Conservation (phyloP, 441 rosid species). For the Aleurites moluccanus region DNA sequence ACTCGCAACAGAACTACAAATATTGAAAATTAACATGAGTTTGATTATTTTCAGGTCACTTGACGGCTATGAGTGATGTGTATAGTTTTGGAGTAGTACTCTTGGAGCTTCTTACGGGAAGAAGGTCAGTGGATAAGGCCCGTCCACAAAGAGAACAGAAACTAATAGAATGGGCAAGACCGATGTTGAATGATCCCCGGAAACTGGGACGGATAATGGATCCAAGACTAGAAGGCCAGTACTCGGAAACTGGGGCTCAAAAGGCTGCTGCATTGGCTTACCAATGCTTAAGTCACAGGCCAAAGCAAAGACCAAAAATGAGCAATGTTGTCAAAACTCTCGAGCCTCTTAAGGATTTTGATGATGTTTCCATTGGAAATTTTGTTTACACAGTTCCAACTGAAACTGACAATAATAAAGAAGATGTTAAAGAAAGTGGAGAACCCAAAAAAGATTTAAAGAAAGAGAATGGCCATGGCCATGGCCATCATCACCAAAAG, state of each 20-base stretch:
- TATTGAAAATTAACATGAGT: too few species aligned
- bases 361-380: constrained; percentile 41
- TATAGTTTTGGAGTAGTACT: constrained; percentile 90
- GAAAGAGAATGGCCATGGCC: constrained; percentile 26
- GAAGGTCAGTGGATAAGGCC: constrained; percentile 53
- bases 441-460: constrained; percentile 35
- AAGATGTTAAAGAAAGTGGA: constrained; percentile 27
- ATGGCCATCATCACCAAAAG: constrained; percentile 33
- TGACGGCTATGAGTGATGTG: constrained; percentile 82
- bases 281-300: constrained; percentile 60
- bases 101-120: constrained; percentile 70
- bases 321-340: constrained; percentile 51
- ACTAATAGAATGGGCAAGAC: constrained; percentile 76
- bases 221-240: constrained; percentile 65
- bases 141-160: constrained; percentile 57
- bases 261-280: constrained; percentile 62
- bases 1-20: too few species aligned
- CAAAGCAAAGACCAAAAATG: constrained; percentile 75
- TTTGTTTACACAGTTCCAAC: constrained; percentile 53
- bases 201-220: constrained; percentile 60
- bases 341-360: constrained; percentile 56
- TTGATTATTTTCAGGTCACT: constrained; percentile 69
- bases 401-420: constrained; percentile 26
- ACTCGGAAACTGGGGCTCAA: constrained; percentile 51
- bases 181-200: constrained; percentile 52